Percentiles rank a stretch among this genome's conserved stretches.
Evolutionary conservation across 768 basidiomycete species (phyloP).

Genomic region (Punctularia strigosozonata): DNA sequence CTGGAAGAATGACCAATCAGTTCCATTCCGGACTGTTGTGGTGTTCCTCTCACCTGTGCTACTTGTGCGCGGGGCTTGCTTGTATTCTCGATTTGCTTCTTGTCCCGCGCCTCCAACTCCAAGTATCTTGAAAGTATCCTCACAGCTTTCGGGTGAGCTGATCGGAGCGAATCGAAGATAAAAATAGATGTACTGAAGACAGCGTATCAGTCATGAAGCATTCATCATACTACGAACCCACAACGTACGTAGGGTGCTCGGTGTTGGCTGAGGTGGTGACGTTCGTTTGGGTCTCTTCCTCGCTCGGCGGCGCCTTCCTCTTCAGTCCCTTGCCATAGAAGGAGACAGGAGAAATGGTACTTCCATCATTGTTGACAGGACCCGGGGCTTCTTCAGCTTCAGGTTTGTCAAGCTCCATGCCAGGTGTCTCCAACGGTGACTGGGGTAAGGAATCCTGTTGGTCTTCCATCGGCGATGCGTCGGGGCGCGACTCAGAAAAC

Average conservation of each 20-base stretch:
- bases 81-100: slow-evolving; percentile 21
- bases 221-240: too few relatives aligned
- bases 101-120: slow-evolving; percentile 65
- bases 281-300: too few relatives aligned
- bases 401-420: too few relatives aligned
- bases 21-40: neutral
- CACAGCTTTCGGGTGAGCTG: slow-evolving; percentile 52
- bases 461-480: too few relatives aligned
- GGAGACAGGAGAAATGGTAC: neutral
- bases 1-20: slow-evolving; percentile 26
- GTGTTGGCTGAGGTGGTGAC: slow-evolving; percentile 11
- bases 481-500: too few relatives aligned
- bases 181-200: slow-evolving; percentile 62
- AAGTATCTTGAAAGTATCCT: slow-evolving; percentile 60
- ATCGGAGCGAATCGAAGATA: slow-evolving; percentile 82
- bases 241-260: slow-evolving; percentile 8
- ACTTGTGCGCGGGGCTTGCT: slow-evolving; percentile 4
- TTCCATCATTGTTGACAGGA: neutral
- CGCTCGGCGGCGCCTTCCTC: neutral
- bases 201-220: neutral
- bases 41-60: slow-evolving; percentile 10
- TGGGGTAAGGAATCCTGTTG: too few relatives aligned
- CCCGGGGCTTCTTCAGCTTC: neutral
- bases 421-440: too few relatives aligned
- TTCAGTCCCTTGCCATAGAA: neutral